Evolutionary conservation across 208 protist species (phyloP), one percentile per base, ranked within the genome.

Genomic region (Acanthamoeba healyi): DNA sequence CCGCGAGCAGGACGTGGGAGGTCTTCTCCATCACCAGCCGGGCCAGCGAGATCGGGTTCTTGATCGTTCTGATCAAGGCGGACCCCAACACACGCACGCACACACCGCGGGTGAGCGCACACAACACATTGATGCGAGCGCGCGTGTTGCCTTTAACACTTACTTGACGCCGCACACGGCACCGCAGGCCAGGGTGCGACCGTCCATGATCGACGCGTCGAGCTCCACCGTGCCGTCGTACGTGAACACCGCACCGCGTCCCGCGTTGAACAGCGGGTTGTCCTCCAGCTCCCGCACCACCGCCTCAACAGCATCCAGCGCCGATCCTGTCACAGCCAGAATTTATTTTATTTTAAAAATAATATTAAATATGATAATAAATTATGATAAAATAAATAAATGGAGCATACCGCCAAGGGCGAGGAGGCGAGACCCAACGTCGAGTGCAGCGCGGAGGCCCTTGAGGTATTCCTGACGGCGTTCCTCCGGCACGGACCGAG

Each of bases 121-220:
- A n/a, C n/a, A n/a, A n/a, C n/a, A n/a, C n/a, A n/a, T n/a, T n/a
- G n/a, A n/a, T n/a, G n/a, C 4, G 54, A 15, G 54, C n/a, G 54
- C 54, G 54, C 1, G 22, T 15, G 44, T 49, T 49, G 44, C 44
- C 44, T n/a, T n/a, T n/a, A n/a, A 49, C 44, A 61, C 54, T 61
- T 61, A 67, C 61, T 36, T 67, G n/a, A 82, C 82, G n/a, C 51
- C 42, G 54, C 51, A 42, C 44, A 90, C 82, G 9, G 82, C 82
- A 10, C 82, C 82, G 34, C 49, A 54, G 49, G 36, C 17, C 9
- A 90, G 46, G 46, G 44, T 90, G 42, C 82, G 44, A 19, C 94
- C 95, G 70, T 96, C 94, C 95, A 96, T 96, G 24, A 96, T 94
- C 5, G 79, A 84, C 9, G 94, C 95, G 36, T 96, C 95, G 42